Conservation (phyloP, 2,329 filamentous ascomycete species). For the Phialemoniopsis sp. region DNA sequence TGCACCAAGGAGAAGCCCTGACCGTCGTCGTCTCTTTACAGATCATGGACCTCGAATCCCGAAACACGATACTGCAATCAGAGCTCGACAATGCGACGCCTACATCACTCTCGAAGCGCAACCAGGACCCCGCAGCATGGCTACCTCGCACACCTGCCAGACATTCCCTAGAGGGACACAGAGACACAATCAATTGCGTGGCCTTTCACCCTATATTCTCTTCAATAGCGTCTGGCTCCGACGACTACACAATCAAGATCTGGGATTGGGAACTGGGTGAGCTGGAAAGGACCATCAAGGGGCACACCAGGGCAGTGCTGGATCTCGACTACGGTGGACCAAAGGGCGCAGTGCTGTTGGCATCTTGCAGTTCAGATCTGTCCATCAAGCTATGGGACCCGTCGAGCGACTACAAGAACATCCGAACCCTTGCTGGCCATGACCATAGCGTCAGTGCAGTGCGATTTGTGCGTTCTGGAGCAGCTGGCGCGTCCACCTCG, state of each 20-base stretch:
- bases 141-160: conserved; percentile 78
- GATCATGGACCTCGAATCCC: conserved; percentile 91
- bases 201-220: conserved; percentile 93
- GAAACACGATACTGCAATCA: conserved; percentile 67
- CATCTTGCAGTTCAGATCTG: conserved; percentile 79
- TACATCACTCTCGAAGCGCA: conserved; percentile 69
- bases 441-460: conserved; percentile 89
- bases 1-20: conserved; percentile 8
- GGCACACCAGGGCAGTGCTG: conserved; percentile 82
- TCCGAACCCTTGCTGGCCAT: conserved; percentile 83
- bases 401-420: conserved; percentile 90
- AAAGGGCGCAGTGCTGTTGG: conserved; percentile 71
- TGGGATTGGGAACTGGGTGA: conserved; percentile 97
- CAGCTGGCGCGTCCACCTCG: conserved; percentile 71
- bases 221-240: conserved; percentile 82
- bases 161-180: conserved; percentile 79
- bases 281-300: conserved; percentile 84
- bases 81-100: conserved; percentile 83
- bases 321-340: conserved; percentile 91
- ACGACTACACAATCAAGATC: conserved; percentile 92
- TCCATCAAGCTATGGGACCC: conserved; percentile 97
- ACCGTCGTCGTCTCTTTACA: conserved; percentile 27
- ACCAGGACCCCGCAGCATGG: conserved; percentile 83
- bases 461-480: conserved; percentile 81
- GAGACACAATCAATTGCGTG: conserved; percentile 76